Evolutionary conservation across 2,329 filamentous ascomycete species (phyloP).

Genomic region (Didymella pomorum): DNA sequence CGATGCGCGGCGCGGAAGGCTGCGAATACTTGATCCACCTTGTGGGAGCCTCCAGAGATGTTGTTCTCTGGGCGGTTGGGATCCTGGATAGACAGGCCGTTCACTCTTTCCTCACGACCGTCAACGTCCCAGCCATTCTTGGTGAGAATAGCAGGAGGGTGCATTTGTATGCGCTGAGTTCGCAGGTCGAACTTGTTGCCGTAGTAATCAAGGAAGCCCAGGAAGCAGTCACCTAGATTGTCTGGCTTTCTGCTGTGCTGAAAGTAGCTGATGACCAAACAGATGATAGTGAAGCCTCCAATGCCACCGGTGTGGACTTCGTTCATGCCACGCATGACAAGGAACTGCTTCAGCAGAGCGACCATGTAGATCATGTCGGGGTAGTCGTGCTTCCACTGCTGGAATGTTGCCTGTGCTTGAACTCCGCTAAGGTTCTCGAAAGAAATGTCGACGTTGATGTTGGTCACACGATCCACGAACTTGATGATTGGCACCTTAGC

Average conservation of each 20-base stretch:
- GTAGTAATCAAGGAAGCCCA: constrained; percentile 90
- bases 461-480: constrained; percentile 79
- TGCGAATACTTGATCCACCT: constrained; percentile 71
- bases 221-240: constrained; percentile 80
- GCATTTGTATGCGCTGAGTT: constrained; percentile 74
- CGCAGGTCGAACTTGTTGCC: constrained; percentile 80
- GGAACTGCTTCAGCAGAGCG: constrained; percentile 88
- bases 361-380: constrained; percentile 88
- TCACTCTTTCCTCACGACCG: constrained; percentile 44
- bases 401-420: constrained; percentile 80
- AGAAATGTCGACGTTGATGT: constrained; percentile 87
- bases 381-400: constrained; percentile 78
- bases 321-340: constrained; percentile 87
- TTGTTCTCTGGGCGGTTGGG: constrained; percentile 88
- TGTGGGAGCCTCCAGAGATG: constrained; percentile 84
- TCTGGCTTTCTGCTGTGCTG: constrained; percentile 66
- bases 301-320: constrained; percentile 91
- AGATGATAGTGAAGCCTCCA: constrained; percentile 93
- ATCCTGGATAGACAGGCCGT: constrained; percentile 87
- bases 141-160: constrained; percentile 73
- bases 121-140: constrained; percentile 60
- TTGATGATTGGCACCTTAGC: constrained; percentile 94
- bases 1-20: constrained; percentile 66
- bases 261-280: constrained; percentile 86
- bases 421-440: constrained; percentile 92